A percentile compares a stretch with the other conserved stretches of the same genome.
phyloP scores from a whole-genome alignment of 2,329 filamentous ascomycete species.

The Ilyonectria robusta region DNA sequence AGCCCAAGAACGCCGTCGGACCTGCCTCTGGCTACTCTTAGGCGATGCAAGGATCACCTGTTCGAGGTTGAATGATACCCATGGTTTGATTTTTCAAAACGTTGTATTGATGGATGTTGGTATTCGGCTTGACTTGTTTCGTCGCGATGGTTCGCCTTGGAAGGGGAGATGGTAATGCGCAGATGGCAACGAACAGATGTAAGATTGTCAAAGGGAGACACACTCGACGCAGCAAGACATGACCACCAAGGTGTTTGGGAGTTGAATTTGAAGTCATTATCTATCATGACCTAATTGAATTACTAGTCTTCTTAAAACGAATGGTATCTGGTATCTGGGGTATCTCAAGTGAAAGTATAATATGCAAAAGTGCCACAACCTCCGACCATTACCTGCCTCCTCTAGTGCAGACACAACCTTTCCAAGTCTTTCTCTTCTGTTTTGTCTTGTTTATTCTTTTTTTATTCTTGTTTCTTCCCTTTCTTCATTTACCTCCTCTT shows the following conservation, averaged over 20 bases:
- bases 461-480: neutral
- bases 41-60: neutral
- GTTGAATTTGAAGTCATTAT: constrained; percentile 32
- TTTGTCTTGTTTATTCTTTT: neutral
- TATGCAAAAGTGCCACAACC: constrained; percentile 33
- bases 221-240: neutral
- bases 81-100: neutral
- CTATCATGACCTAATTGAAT: constrained; percentile 30
- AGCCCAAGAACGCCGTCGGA: neutral
- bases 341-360: constrained; percentile 49
- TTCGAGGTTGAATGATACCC: neutral
- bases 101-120: neutral
- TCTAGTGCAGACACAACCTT: constrained; percentile 6
- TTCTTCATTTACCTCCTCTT: constrained; percentile 59
- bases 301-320: constrained; percentile 42
- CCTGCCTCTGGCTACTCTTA: constrained; percentile 11
- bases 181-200: neutral
- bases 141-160: neutral
- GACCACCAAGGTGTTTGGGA: neutral
- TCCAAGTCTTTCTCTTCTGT: neutral
- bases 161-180: too few species aligned
- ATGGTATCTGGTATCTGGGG: constrained; percentile 44
- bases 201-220: neutral
- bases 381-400: constrained; percentile 40
- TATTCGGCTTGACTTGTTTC: neutral